Evolutionary conservation across 208 protist genomes (phyloP), one percentile per base, ranked within the genome.

Genomic region (Trypanosomatidae sp.): DNA sequence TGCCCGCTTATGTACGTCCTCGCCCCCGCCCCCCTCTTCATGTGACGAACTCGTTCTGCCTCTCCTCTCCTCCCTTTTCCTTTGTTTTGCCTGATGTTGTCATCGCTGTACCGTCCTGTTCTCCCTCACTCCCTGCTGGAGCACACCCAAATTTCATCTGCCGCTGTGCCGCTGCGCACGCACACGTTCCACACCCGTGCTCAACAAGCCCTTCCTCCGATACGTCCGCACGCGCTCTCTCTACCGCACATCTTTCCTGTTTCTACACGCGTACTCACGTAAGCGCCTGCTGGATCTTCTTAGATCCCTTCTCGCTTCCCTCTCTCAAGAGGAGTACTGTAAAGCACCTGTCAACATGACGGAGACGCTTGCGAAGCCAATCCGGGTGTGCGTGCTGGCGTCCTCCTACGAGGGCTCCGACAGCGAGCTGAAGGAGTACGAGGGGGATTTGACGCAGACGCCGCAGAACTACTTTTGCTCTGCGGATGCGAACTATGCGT

Each of bases 341-440:
- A 22, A 19, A 13, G 8, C 28, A 5, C 64, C 46, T 8, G 12
- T 6, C 25, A 49, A 68, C 19, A 69, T 69, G 47, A 56, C 19
- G 7, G 66, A 69, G 3, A 49, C 12, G 13, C 43, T 36, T 30
- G 43, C 66, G 53, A 59, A 82, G 25, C 79, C 77, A 3, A 82
- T 91, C 28, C 87, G 90, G 25, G 92, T 96, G 39, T 94, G 92
- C 71, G 90, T 94, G 22, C 77, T 96, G 22, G 88, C 82, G 0
- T 90, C 88, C 74, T 95, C 90, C 1, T 96, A 96, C 72, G 92
- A 96, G 62, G 92, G 87, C 28, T 91, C 84, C 19, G 88, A 94
- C 77, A 96, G 92, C 71, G 89, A 82, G 55, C 74, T 96, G 55
- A 94, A 92, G 59, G 79, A 82, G 62, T 93, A 84, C 66, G 92